Percentiles rank a stretch among this genome's conserved stretches.
These are phyloP conservation scores for Clarireedia paspali DNA, from an alignment of 2,329 filamentous ascomycete species.

Conservation along the genomic window DNA sequence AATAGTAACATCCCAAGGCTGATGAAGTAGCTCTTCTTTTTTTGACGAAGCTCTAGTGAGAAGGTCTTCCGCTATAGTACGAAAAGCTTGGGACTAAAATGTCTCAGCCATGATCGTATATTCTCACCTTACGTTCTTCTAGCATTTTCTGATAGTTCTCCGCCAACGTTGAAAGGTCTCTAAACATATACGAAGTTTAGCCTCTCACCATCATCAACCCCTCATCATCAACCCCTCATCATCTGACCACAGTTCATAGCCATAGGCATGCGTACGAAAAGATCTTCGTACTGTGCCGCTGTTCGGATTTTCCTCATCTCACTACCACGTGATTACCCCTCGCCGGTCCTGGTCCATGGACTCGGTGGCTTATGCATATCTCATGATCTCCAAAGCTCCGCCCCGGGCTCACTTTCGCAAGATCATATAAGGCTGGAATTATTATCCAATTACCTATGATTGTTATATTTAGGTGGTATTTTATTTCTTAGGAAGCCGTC, in stretches of 20 bases:
- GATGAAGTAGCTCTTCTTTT: too few relatives aligned
- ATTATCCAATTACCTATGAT: background rate
- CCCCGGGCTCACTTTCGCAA: background rate
- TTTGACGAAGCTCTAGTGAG: too few relatives aligned
- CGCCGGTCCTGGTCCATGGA: background rate
- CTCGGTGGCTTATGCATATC: background rate
- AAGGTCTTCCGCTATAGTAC: too few relatives aligned
- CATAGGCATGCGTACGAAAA: background rate
- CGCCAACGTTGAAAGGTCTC: too few relatives aligned
- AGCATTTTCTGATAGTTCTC: too few relatives aligned
- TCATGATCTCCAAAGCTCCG: background rate
- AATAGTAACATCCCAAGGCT: too few relatives aligned
- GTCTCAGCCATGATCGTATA: too few relatives aligned
- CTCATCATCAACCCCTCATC: background rate
- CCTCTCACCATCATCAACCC: too few relatives aligned
- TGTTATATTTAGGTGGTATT: background rate
- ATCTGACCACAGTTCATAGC: background rate
- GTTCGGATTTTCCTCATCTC: background rate
- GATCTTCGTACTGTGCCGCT: background rate
- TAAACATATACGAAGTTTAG: too few relatives aligned
- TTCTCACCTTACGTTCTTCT: too few relatives aligned
- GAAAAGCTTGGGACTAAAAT: too few relatives aligned
- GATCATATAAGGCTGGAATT: conserved; percentile 3
- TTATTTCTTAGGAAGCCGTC: background rate
- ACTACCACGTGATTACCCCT: background rate